Conservation (phyloP, 176 grass and related monocot species). For the Paspalum notatum region DNA sequence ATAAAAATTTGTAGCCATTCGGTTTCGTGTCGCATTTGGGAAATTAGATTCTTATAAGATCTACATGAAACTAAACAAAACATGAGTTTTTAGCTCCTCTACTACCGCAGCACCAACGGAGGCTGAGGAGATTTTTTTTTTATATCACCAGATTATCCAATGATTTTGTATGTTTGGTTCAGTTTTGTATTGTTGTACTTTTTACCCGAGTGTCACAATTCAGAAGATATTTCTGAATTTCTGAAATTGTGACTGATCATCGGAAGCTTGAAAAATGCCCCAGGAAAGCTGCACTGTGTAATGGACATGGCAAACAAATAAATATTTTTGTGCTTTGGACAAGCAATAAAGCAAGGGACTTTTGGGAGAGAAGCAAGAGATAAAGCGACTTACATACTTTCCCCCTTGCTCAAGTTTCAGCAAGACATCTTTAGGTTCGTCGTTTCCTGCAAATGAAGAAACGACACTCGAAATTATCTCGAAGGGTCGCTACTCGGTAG, state of each 20-base stretch:
- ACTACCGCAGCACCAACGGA: too few species aligned
- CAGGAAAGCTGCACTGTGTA: neutral
- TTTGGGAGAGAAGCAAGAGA: conserved; percentile 19
- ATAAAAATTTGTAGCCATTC: too few species aligned
- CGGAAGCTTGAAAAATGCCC: neutral
- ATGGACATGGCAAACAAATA: neutral
- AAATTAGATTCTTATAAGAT: too few species aligned
- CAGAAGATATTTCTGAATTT: too few species aligned
- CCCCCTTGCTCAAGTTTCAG: conserved; percentile 24
- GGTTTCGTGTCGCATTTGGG: too few species aligned
- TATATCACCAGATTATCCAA: too few species aligned
- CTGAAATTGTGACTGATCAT: neutral
- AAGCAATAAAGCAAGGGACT: conserved; percentile 21
- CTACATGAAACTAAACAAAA: too few species aligned
- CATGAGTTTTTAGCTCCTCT: too few species aligned
- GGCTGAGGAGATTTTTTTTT: neutral
- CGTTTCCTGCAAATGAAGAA: neutral
- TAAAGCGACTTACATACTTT: conserved; percentile 7
- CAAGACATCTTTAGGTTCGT: conserved; percentile 11
- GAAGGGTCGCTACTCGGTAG: too few species aligned
- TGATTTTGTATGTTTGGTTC: neutral
- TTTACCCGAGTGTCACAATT: neutral
- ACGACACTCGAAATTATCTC: neutral
- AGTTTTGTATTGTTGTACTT: neutral
- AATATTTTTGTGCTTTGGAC: neutral